A percentile compares a stretch with the other conserved stretches of the same genome.
phyloP scores from a whole-genome alignment of 208 protist species.

The Acanthamoeba divionensis region DNA sequence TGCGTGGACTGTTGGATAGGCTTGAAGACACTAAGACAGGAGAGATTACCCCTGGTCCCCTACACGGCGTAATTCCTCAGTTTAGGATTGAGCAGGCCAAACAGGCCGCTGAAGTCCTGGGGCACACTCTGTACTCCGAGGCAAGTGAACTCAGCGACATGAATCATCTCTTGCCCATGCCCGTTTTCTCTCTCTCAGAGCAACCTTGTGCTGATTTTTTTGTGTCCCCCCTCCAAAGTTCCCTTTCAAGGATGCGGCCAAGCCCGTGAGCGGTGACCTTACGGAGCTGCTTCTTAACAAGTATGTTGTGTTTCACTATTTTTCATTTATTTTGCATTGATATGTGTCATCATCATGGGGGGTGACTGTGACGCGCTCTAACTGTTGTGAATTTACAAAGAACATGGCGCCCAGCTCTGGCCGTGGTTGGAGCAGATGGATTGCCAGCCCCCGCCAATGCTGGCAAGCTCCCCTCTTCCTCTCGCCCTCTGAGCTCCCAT shows the following conservation, averaged over 20 bases:
- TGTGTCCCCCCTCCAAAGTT: conserved; percentile 55
- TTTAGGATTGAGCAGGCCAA: conserved; percentile 76
- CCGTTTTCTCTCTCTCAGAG: neutral
- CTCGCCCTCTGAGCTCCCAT: no score
- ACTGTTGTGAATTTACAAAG: no score
- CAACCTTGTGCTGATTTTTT: no score
- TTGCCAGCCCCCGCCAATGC: conserved; percentile 82
- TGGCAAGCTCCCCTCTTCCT: conserved; percentile 19
- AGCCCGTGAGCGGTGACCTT: conserved; percentile 77
- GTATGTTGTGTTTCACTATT: neutral
- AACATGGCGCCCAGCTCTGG: conserved; percentile 90
- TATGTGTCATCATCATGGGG: no score
- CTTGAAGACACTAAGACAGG: conserved; percentile 92
- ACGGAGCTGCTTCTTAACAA: conserved; percentile 84
- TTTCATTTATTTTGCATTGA: neutral
- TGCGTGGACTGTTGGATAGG: conserved; percentile 84
- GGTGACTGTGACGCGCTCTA: no score
- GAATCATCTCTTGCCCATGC: neutral
- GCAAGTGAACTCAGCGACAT: neutral
- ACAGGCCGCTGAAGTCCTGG: conserved; percentile 60
- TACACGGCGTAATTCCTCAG: conserved; percentile 87
- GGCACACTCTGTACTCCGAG: conserved; percentile 39
- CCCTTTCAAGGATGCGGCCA: conserved; percentile 44
- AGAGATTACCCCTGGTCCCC: conserved; percentile 83
- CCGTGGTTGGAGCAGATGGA: conserved; percentile 87